phyloP scores from a whole-genome alignment of 768 basidiomycete genomes.

The Suillus paluster region DNA sequence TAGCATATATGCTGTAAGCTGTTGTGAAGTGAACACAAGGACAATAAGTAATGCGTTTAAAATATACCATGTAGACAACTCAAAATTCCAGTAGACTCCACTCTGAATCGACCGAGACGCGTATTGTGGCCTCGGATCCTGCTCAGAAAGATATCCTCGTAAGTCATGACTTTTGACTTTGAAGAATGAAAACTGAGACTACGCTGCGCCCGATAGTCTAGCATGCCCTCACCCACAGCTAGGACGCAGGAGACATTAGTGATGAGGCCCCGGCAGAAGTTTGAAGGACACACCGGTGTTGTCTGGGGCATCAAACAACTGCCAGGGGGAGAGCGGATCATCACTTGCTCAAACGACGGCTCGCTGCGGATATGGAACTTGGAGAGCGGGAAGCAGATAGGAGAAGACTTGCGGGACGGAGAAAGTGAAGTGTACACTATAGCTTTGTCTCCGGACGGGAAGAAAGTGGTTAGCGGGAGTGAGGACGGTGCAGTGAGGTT shows the following conservation, averaged over 20 bases:
- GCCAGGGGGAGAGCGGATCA: not conserved
- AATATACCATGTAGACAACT: too few relatives aligned
- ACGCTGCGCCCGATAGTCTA: not conserved
- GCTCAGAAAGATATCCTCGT: not conserved
- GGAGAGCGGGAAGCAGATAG: not conserved
- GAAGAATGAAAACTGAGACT: not conserved
- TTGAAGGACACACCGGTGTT: not conserved
- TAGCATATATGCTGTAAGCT: too few relatives aligned
- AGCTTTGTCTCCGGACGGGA: not conserved
- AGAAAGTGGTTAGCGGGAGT: not conserved
- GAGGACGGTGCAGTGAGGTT: not conserved
- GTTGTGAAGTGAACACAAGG: too few relatives aligned
- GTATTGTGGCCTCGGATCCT: not conserved
- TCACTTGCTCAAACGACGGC: not conserved
- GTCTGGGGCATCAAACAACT: not conserved
- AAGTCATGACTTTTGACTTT: not conserved
- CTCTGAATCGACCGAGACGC: not conserved
- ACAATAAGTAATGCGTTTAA: too few relatives aligned
- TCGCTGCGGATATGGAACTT: not conserved
- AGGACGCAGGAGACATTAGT: not conserved
- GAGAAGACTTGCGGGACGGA: not conserved
- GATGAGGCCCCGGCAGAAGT: not conserved
- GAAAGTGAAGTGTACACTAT: not conserved
- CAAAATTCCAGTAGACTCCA: too few relatives aligned
- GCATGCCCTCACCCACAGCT: not conserved